phyloP scores from a whole-genome alignment of 2,329 filamentous ascomycete genomes.

The Colletotrichum plurivorum region DNA sequence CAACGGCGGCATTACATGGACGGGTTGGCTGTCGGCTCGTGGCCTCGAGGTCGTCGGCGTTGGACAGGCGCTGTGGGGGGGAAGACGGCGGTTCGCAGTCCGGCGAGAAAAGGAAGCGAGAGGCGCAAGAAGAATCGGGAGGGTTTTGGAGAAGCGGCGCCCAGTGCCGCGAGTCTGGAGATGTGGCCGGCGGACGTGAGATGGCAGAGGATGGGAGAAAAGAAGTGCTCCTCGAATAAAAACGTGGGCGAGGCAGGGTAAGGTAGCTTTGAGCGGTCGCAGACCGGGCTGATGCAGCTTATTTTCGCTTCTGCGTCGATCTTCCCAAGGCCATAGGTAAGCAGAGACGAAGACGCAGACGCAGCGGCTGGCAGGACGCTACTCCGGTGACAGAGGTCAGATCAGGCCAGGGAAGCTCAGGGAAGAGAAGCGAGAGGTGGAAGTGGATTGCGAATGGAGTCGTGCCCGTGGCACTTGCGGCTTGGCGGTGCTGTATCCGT shows the following conservation, averaged over 20 bases:
- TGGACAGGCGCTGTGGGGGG: slow-evolving; percentile 26
- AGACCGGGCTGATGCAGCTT: slow-evolving; percentile 38
- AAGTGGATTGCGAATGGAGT: slow-evolving; percentile 37
- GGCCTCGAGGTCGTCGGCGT: slow-evolving; percentile 20
- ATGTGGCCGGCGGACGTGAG: slow-evolving; percentile 17
- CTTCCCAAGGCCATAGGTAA: slow-evolving; percentile 35
- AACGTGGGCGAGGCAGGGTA: background rate
- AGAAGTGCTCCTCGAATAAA: background rate
- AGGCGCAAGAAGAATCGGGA: slow-evolving; percentile 24
- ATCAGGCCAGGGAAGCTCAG: slow-evolving; percentile 28
- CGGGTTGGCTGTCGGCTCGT: slow-evolving; percentile 20
- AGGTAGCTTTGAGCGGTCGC: slow-evolving; percentile 28
- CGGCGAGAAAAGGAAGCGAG: slow-evolving; percentile 9
- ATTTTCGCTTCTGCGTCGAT: slow-evolving; percentile 39
- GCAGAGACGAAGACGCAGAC: slow-evolving; percentile 1
- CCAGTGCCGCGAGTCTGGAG: slow-evolving; percentile 3
- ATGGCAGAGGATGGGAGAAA: slow-evolving; percentile 17
- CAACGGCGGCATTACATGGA: slow-evolving; percentile 39
- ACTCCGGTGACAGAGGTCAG: slow-evolving; percentile 8
- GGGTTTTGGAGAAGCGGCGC: slow-evolving; percentile 21
- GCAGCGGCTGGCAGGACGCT: slow-evolving; percentile 4
- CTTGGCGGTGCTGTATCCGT: slow-evolving; percentile 14
- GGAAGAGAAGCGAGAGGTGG: slow-evolving; percentile 3
- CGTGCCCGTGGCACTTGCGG: slow-evolving; percentile 28
- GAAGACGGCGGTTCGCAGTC: slow-evolving; percentile 18